Evolutionary conservation across 768 basidiomycete genomes (phyloP).

Genomic region (Paxillus involutus): DNA sequence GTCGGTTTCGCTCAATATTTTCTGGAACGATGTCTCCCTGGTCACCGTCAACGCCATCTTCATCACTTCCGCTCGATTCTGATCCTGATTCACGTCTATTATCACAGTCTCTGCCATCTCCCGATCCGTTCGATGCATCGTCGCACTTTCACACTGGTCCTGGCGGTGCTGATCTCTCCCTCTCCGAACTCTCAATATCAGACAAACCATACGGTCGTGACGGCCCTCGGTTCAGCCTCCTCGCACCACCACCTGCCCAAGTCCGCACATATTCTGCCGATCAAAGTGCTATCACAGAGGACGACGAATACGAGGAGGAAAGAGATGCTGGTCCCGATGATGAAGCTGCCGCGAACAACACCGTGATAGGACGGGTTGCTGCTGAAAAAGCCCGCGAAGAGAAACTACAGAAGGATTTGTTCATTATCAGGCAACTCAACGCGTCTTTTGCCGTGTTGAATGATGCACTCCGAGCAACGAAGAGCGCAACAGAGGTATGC

Average conservation of each 20-base stretch:
- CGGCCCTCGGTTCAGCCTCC: slow-evolving; percentile 33
- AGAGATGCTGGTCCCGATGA: slow-evolving; percentile 8
- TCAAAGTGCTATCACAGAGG: slow-evolving; percentile 25
- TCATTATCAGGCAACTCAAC: slow-evolving; percentile 73
- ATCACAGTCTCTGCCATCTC: slow-evolving; percentile 44
- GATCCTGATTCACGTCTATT: slow-evolving; percentile 41
- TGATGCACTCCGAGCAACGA: slow-evolving; percentile 62
- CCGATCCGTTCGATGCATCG: slow-evolving; percentile 30
- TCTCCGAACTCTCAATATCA: slow-evolving; percentile 54
- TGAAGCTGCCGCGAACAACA: slow-evolving; percentile 19
- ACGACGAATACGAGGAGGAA: slow-evolving; percentile 19
- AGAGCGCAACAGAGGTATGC: slow-evolving; percentile 70
- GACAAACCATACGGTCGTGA: slow-evolving; percentile 31
- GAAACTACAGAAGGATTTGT: slow-evolving; percentile 71
- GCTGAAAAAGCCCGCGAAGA: slow-evolving; percentile 56
- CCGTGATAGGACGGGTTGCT: slow-evolving; percentile 22
- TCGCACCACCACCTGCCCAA: slow-evolving; percentile 26
- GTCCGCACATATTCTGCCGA: slow-evolving; percentile 15
- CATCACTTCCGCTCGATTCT: slow-evolving; percentile 20
- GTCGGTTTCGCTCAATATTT: no score
- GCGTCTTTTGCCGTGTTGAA: slow-evolving; percentile 66
- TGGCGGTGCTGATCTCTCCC: slow-evolving; percentile 51
- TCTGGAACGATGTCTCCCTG: slow-evolving; percentile 23
- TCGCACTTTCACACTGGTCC: slow-evolving; percentile 38
- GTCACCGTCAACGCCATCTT: slow-evolving; percentile 31